Percentiles rank a stretch among this genome's conserved stretches.
Conservation (phyloP, 2,329 filamentous ascomycete genomes). For the Diaporthe sp. region DNA sequence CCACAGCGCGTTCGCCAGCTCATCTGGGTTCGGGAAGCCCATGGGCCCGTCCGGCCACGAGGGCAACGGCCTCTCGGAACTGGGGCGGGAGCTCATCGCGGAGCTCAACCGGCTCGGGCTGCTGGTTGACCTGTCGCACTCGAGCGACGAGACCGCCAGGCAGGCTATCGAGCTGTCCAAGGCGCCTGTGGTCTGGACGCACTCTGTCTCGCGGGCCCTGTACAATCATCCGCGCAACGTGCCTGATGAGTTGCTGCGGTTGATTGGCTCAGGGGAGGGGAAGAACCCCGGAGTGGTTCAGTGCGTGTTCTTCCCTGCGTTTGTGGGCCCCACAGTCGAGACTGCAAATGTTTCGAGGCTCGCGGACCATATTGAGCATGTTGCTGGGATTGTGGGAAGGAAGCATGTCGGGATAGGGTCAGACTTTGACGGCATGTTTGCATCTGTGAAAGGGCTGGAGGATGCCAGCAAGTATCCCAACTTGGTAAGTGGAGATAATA, state of each 20-base stretch:
- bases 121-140: conserved; percentile 46
- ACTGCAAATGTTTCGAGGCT: conserved; percentile 44
- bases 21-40: conserved; percentile 39
- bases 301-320: conserved; percentile 48
- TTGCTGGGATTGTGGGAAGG: conserved; percentile 45
- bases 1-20: conserved; percentile 43
- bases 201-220: conserved; percentile 42
- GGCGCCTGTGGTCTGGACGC: conserved; percentile 47
- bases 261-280: conserved; percentile 39
- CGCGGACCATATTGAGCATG: conserved; percentile 46
- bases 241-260: conserved; percentile 50
- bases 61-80: conserved; percentile 41
- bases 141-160: conserved; percentile 40
- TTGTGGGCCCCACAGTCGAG: conserved; percentile 31
- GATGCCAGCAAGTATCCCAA: conserved; percentile 43
- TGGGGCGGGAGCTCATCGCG: conserved; percentile 42
- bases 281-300: conserved; percentile 52
- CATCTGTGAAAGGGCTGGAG: conserved; percentile 41
- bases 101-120: conserved; percentile 50
- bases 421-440: conserved; percentile 48
- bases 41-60: conserved; percentile 34
- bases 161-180: conserved; percentile 40
- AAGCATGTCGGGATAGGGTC: conserved; percentile 51
- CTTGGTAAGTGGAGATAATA: conserved; percentile 32
- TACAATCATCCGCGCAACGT: conserved; percentile 48